Evolutionary conservation across 1,139 yeast species (phyloP).

Genomic region (Trichomonascaceae sp.): DNA sequence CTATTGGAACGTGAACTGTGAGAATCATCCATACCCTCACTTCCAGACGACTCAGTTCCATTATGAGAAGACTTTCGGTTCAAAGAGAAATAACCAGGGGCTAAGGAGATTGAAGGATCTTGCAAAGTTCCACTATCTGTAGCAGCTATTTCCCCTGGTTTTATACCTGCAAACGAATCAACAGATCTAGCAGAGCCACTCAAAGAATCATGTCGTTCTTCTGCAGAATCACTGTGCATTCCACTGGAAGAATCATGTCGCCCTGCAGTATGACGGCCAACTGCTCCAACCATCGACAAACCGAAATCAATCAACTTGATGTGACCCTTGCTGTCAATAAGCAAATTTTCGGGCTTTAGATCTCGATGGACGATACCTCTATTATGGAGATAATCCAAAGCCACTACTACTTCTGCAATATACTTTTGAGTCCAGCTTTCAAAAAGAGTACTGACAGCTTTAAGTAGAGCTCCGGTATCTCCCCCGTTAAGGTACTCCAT

Average conservation of each 20-base stretch:
- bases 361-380: constrained; percentile 93
- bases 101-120: constrained; percentile 27
- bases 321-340: constrained; percentile 84
- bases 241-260: neutral
- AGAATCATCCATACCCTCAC: constrained; percentile 9
- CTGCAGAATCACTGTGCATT: neutral
- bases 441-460: constrained; percentile 75
- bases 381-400: constrained; percentile 81
- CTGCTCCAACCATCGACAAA: constrained; percentile 79
- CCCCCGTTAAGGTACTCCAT: constrained; percentile 98
- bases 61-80: constrained; percentile 9
- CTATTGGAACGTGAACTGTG: constrained; percentile 10
- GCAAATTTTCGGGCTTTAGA: constrained; percentile 85
- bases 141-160: constrained; percentile 1
- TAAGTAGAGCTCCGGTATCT: constrained; percentile 82
- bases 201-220: neutral
- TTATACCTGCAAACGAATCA: neutral
- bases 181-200: neutral
- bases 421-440: constrained; percentile 79
- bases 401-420: constrained; percentile 83
- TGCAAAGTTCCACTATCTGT: constrained; percentile 13
- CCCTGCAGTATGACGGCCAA: constrained; percentile 61
- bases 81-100: constrained; percentile 28
- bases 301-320: constrained; percentile 94
- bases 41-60: constrained; percentile 8